Base-by-base conservation (phyloP, 352 stramenopile genomes). In the Phytopythium ostracodes region DNA sequence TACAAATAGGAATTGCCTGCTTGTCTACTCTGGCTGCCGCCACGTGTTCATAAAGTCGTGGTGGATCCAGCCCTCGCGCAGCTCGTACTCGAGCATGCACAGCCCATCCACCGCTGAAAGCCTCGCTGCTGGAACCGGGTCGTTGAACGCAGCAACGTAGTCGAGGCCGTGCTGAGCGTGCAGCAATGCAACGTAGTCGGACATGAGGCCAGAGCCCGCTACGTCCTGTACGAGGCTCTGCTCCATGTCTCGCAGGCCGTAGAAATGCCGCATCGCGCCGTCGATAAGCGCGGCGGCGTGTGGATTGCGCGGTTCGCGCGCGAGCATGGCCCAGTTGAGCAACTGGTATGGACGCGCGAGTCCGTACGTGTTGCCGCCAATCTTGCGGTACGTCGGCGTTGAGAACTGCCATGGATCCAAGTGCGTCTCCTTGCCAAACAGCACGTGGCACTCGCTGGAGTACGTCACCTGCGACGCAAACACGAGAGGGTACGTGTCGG, bases 1-100 rank as follows among this genome's bases (percentile, higher is more conserved):
- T 88, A 76, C 89, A 89, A 77, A 92, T 88, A 72, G 81, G 85
- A n/a, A 20, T 43, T 47, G 33, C 10, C 10, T 38, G 29, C 33
- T 38, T 14, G n/a, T n/a, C 7, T 38, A 44, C 14, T 44, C 43
- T 50, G 43, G 9, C 43, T 50, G 43, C n/a, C 43, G 24, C 47
- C 47, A 57, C 12, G 51, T 50, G 14, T n/a, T 25, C 36, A 60
- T 33, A 3, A 38, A 35, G 14, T 22, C 12, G 42, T 61, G 56
- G 15, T 43, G 27, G 31, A 61, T 61, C 56, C 56, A 61, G 0
- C 40, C 25, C 9, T 36, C 31, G 17, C 40, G 44, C 15, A 61
- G 40, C 27, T 53, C 56, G 31, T 44, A 4, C 22, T 61, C 56
- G 0, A 61, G 22, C 22, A 68, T 24, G 24, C 56, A 68, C 17